These are phyloP conservation scores for Quillaja saponaria DNA, from an alignment of 306 rosid species.

Conservation along the genomic window DNA sequence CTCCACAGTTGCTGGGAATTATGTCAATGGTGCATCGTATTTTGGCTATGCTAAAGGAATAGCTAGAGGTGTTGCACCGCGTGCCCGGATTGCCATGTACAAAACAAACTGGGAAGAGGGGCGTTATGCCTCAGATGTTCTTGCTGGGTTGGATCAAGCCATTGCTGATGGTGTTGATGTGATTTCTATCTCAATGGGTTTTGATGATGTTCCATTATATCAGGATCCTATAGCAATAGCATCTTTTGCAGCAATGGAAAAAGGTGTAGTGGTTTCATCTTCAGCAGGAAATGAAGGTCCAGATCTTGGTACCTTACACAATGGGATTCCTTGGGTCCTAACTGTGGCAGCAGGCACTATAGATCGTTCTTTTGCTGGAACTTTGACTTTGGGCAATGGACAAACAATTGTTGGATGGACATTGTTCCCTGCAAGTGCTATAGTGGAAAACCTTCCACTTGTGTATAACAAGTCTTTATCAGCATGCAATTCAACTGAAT, in stretches of 20 bases:
- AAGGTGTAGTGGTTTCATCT: constrained; percentile 32
- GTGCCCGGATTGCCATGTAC: constrained; percentile 37
- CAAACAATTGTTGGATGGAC: constrained; percentile 35
- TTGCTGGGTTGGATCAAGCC: constrained; percentile 36
- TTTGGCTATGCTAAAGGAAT: constrained; percentile 40
- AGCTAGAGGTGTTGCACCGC: constrained; percentile 42
- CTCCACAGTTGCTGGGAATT: constrained; percentile 43
- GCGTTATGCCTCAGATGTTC: constrained; percentile 36
- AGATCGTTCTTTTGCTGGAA: constrained; percentile 34
- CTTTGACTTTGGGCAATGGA: constrained; percentile 32
- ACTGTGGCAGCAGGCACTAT: constrained; percentile 26
- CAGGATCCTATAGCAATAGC: constrained; percentile 33
- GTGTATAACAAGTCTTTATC: constrained; percentile 27
- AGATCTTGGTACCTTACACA: constrained; percentile 1
- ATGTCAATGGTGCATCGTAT: constrained; percentile 25
- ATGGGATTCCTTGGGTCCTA: constrained; percentile 33
- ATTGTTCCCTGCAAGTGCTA: constrained; percentile 30
- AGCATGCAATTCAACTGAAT: constrained; percentile 30
- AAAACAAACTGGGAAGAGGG: constrained; percentile 43
- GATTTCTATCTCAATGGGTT: too few relatives aligned
- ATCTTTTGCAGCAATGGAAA: constrained; percentile 41
- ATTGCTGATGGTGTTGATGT: constrained; percentile 40
- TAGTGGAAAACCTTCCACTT: constrained; percentile 21
- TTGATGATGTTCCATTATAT: constrained; percentile 19
- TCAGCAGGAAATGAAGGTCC: constrained; percentile 24